Evolutionary conservation across 1,284 basidiomycete species (phyloP), one percentile per base, ranked within the genome.

Genomic region (Neonothopanus nambi): DNA sequence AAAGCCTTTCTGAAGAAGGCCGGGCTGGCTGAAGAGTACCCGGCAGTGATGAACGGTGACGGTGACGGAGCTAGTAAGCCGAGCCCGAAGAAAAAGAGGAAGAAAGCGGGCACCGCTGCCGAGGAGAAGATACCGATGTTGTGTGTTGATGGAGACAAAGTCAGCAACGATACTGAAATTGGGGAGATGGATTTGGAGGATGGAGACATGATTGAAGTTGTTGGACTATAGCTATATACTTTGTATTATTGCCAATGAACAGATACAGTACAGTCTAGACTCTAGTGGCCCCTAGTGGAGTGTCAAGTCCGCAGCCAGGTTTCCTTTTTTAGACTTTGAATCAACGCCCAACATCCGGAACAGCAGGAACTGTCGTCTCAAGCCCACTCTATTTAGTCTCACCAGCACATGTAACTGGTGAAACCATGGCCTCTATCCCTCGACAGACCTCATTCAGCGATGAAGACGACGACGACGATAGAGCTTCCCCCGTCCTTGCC

Each of bases 181-280:
- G 75, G 81, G 8, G 78, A 81, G 13, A 77, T 79, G 21, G 88
- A 87, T 57, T 59, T 91, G 55, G 89, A 90, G 60, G 87, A 91
- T 59, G 89, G 88, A 0, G 89, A 91, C 67, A 66, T 82, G 70
- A 78, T 91, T 23, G 88, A 91, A 56, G 79, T 91, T 23, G 76
- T 81, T 52, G 88, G 84, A 21, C 60, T 88, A 51, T 87, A 54
- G 39, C 20, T 11, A 24, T 26, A 15, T 45, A 28, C 9, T 45
- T 5, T 2, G 9, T 26, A 15, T 24, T 42, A 7, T 42, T 5
- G n/a, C n/a, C n/a, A n/a, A n/a, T n/a, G n/a, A n/a, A n/a, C n/a
- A n/a, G n/a, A n/a, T n/a, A n/a, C n/a, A n/a, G n/a, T n/a, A n/a
- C n/a, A n/a, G n/a, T n/a, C n/a, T n/a, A n/a, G n/a, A n/a, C n/a